Conservation (phyloP, 106 monocot species). For the Platanthera guangdongensis region DNA sequence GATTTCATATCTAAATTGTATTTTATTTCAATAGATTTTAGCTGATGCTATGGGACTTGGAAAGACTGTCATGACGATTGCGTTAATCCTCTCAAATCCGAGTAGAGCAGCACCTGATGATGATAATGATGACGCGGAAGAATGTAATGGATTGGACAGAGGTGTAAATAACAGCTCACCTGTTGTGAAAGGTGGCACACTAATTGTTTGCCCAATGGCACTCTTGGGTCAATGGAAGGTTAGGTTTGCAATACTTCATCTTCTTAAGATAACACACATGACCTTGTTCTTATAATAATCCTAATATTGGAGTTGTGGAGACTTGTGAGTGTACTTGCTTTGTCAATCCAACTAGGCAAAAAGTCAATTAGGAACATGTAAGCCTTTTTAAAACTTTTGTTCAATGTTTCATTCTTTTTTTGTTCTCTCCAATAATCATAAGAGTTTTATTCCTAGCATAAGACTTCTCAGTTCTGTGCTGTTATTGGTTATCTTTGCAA, state of each 20-base stretch:
- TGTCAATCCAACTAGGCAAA: no score
- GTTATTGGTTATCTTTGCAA: no score
- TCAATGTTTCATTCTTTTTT: no score
- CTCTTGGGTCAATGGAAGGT: slow-evolving; percentile 97
- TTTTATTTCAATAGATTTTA: slow-evolving; percentile 42
- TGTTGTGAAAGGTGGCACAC: slow-evolving; percentile 65
- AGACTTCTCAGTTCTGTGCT: no score
- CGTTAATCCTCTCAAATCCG: slow-evolving; percentile 56
- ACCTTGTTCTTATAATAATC: no score
- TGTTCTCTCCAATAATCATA: no score
- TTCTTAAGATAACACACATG: not conserved
- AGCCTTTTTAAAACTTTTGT: no score
- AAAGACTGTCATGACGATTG: slow-evolving; percentile 93
- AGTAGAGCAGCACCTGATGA: slow-evolving; percentile 30
- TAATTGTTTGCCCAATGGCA: slow-evolving; percentile 95
- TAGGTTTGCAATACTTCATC: not conserved
- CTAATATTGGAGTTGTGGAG: no score
- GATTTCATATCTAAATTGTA: slow-evolving; percentile 5
- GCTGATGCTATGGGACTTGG: slow-evolving; percentile 99
- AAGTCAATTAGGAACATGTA: no score
- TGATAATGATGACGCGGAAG: not conserved
- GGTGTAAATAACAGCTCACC: not conserved
- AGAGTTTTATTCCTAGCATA: no score
- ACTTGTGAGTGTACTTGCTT: no score
- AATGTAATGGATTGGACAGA: not conserved